phyloP scores from a whole-genome alignment of 2,329 filamentous ascomycete genomes.

The Blumeriella jaapii region DNA sequence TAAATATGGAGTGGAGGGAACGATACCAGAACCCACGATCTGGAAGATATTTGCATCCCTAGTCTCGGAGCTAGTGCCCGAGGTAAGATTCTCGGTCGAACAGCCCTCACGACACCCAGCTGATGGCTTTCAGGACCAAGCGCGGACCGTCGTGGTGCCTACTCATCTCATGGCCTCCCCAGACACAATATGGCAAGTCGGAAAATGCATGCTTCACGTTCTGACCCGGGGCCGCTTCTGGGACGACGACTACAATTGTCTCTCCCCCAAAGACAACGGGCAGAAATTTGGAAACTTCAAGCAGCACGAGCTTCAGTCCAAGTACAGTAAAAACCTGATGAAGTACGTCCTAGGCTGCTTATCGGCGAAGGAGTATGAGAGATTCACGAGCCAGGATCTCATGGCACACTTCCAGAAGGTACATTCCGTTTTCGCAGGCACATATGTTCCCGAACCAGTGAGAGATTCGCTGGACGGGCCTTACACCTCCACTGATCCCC shows the following conservation, averaged over 20 bases:
- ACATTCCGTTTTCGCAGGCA: conserved; percentile 4
- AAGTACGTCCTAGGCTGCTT: conserved; percentile 10
- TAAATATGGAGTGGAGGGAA: background rate
- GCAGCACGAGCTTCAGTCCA: conserved; percentile 7
- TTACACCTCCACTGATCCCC: conserved; percentile 1
- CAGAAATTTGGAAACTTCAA: conserved; percentile 11
- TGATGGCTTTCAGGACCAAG: background rate
- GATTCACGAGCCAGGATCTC: conserved; percentile 5
- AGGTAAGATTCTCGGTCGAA: background rate
- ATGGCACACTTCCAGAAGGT: conserved; percentile 10
- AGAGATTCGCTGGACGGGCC: conserved; percentile 5
- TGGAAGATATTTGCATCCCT: conserved; percentile 12
- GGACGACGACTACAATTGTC: conserved; percentile 9
- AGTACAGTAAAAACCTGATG: conserved; percentile 11
- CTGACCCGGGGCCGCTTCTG: conserved; percentile 12
- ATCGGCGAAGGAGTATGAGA: conserved; percentile 4
- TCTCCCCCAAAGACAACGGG: conserved; percentile 6
- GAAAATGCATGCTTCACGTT: conserved; percentile 12
- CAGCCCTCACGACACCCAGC: background rate
- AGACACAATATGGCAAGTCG: conserved; percentile 13
- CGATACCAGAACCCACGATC: conserved; percentile 9
- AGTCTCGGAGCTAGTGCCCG: conserved; percentile 9
- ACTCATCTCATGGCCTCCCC: conserved; percentile 6
- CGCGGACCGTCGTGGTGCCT: conserved; percentile 2
- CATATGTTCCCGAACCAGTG: background rate